These are phyloP conservation scores for Diddensiella caesifluorescens DNA, from an alignment of 805 yeast genomes.

Conservation along the genomic window DNA sequence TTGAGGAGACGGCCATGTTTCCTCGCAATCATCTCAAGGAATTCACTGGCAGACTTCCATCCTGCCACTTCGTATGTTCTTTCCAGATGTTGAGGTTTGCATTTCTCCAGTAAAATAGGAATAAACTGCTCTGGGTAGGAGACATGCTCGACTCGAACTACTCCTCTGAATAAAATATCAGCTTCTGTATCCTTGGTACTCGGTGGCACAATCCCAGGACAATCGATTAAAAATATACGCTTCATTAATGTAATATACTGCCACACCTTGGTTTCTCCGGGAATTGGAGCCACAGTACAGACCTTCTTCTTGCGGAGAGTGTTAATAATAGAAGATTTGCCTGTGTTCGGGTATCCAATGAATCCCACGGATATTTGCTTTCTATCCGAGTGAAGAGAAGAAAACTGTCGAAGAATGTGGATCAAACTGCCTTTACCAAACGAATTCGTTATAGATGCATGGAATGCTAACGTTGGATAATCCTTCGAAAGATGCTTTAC, in stretches of 20 bases:
- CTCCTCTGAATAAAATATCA: constrained; percentile 92
- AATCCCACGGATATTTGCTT: constrained; percentile 96
- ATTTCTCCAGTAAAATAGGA: constrained; percentile 76
- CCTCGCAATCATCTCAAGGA: constrained; percentile 84
- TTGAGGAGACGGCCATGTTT: constrained; percentile 88
- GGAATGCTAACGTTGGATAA: constrained; percentile 94
- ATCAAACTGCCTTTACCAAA: constrained; percentile 96
- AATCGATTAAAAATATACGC: constrained; percentile 88
- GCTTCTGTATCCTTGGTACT: constrained; percentile 82
- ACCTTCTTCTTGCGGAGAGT: constrained; percentile 92
- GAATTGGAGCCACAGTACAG: constrained; percentile 95
- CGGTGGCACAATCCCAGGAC: constrained; percentile 99
- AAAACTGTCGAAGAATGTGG: constrained; percentile 88
- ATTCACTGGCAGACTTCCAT: constrained; percentile 72
- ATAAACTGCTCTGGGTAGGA: constrained; percentile 93
- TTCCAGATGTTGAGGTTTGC: constrained; percentile 85
- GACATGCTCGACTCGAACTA: constrained; percentile 97
- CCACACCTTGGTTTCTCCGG: constrained; percentile 99
- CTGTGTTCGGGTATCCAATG: constrained; percentile 98
- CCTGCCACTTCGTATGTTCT: constrained; percentile 93
- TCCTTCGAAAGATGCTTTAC: constrained; percentile 88
- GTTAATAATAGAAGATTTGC: constrained; percentile 92
- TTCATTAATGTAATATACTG: constrained; percentile 97
- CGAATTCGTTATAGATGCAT: constrained; percentile 94
- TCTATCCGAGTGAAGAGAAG: constrained; percentile 84